These are phyloP conservation scores for Prunus salicina DNA, from an alignment of 306 rosid species.

Conservation along the genomic window DNA sequence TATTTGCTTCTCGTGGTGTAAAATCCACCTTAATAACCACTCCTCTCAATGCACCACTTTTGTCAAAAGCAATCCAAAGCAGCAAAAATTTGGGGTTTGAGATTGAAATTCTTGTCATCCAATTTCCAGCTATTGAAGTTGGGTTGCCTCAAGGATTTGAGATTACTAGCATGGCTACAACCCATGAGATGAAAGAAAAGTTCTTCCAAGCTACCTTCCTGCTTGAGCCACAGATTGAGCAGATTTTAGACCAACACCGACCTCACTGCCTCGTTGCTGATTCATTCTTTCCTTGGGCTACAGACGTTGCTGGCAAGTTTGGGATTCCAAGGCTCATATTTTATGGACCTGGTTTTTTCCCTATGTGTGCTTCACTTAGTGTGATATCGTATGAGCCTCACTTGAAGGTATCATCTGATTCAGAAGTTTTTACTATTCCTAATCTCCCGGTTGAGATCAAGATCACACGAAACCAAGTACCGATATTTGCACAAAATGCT, in stretches of 20 bases:
- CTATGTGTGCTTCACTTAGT: neutral
- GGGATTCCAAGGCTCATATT: constrained; percentile 24
- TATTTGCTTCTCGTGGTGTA: constrained; percentile 2
- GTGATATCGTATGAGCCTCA: neutral
- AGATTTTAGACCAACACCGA: neutral
- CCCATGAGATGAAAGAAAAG: neutral
- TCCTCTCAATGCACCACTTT: neutral
- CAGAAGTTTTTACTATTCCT: constrained; percentile 3
- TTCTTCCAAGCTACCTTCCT: neutral
- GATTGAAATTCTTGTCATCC: neutral
- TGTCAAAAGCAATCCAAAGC: neutral
- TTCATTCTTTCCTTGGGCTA: constrained; percentile 19
- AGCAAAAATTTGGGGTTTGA: neutral
- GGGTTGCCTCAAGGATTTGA: constrained; percentile 41
- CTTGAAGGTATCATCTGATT: neutral
- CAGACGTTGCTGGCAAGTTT: constrained; percentile 14
- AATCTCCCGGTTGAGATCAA: constrained; percentile 12
- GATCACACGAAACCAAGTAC: neutral
- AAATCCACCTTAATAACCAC: constrained; percentile 26
- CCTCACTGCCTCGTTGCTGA: constrained; percentile 20
- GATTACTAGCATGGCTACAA: neutral
- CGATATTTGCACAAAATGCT: neutral
- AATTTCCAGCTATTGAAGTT: neutral
- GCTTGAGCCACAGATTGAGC: constrained; percentile 1
- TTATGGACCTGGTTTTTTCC: constrained; percentile 19